Conservation (phyloP, 2,329 filamentous ascomycete genomes). For the Macrophomina pseudophaseolina region DNA sequence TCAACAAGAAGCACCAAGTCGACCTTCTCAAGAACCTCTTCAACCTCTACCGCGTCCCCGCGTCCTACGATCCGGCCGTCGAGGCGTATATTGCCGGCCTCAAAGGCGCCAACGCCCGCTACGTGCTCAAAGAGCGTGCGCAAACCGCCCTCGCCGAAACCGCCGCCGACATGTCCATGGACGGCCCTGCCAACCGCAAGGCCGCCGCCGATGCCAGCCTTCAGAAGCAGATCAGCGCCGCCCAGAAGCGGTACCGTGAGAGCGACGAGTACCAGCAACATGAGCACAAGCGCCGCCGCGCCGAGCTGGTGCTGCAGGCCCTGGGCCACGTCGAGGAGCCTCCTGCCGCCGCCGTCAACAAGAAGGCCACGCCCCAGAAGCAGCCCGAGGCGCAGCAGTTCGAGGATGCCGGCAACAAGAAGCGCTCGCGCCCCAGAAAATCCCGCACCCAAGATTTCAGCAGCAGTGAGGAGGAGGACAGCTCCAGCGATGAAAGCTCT, state of each 20-base stretch:
- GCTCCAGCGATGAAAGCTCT: conserved; percentile 31
- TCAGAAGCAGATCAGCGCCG: conserved; percentile 39
- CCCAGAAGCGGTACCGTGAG: conserved; percentile 37
- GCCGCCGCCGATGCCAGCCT: conserved; percentile 45
- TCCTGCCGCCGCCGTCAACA: neutral
- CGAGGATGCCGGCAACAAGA: conserved; percentile 26
- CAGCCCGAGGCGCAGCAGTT: conserved; percentile 26
- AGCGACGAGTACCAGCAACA: conserved; percentile 37
- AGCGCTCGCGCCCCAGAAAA: conserved; percentile 34
- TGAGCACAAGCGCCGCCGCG: conserved; percentile 41
- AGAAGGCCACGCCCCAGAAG: conserved; percentile 7
- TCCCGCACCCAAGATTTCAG: conserved; percentile 39
- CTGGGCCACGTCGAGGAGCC: conserved; percentile 31
- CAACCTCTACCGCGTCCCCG: conserved; percentile 71
- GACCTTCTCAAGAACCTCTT: conserved; percentile 84
- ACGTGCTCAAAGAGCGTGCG: conserved; percentile 70
- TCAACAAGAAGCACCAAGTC: conserved; percentile 92
- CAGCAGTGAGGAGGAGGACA: conserved; percentile 35
- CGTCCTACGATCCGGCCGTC: conserved; percentile 70
- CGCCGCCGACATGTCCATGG: conserved; percentile 35
- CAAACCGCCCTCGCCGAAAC: conserved; percentile 60
- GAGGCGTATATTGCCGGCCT: conserved; percentile 80
- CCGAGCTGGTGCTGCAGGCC: conserved; percentile 39
- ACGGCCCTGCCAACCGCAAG: conserved; percentile 41
- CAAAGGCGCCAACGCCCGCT: conserved; percentile 71